A percentile compares a stretch with the other conserved stretches of the same genome.
Conservation (phyloP, 2,329 filamentous ascomycete species). For the Aureobasidium sp. region DNA sequence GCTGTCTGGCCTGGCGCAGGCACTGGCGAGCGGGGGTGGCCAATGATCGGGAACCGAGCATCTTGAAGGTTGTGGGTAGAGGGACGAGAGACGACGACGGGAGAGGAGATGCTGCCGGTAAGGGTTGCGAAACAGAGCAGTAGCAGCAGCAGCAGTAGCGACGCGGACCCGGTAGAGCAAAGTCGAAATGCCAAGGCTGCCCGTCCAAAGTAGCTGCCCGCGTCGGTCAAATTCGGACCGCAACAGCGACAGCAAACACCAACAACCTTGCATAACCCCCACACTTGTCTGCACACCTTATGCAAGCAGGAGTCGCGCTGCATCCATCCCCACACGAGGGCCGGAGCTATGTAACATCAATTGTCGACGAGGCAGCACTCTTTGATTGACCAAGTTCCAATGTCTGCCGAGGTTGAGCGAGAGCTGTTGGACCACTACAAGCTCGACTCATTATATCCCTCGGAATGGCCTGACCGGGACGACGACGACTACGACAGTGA, state of each 20-base stretch:
- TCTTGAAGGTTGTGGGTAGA: slow-evolving; percentile 42
- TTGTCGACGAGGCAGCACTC: background rate
- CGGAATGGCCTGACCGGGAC: slow-evolving; percentile 79
- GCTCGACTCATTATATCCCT: slow-evolving; percentile 68
- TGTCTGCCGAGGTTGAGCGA: slow-evolving; percentile 63
- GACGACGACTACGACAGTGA: slow-evolving; percentile 69
- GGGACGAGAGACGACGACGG: slow-evolving; percentile 6
- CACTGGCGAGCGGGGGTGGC: slow-evolving; percentile 72
- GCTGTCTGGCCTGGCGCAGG: slow-evolving; percentile 57
- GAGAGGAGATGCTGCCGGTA: background rate
- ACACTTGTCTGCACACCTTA: background rate
- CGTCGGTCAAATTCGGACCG: background rate
- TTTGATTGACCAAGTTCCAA: slow-evolving; percentile 19
- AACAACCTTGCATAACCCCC: background rate
- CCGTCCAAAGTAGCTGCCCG: background rate
- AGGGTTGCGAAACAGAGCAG: background rate
- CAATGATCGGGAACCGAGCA: slow-evolving; percentile 77
- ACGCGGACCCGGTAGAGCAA: background rate
- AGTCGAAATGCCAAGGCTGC: background rate
- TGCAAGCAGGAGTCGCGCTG: background rate
- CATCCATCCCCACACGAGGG: background rate
- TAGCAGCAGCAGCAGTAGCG: background rate
- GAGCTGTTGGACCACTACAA: slow-evolving; percentile 85
- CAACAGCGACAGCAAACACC: too few relatives aligned
- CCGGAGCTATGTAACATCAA: background rate